Percentiles rank a stretch among this genome's conserved stretches.
Conservation (phyloP, 306 rosid species). For the Luffa aegyptiaca region DNA sequence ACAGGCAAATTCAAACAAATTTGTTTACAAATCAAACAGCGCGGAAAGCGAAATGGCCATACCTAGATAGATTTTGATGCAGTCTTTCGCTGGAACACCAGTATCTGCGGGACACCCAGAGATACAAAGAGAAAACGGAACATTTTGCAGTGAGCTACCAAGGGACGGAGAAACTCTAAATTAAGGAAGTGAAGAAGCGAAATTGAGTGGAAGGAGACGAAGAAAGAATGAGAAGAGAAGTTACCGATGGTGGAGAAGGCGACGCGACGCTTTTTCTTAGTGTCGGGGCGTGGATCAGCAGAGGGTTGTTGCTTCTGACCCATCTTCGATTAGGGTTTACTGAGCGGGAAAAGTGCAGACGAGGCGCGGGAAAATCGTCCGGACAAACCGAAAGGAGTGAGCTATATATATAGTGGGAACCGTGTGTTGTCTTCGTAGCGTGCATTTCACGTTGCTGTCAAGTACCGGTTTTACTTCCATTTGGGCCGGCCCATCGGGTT, state of each 20-base stretch:
- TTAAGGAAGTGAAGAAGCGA: neutral
- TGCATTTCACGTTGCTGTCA: neutral
- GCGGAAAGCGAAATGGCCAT: neutral
- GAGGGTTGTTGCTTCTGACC: conserved; percentile 52
- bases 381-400: neutral
- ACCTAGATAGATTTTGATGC: conserved; percentile 75
- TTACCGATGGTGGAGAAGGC: conserved; percentile 42
- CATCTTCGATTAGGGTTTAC: conserved; percentile 66
- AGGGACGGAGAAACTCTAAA: neutral
- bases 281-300: conserved; percentile 29
- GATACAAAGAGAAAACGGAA: neutral
- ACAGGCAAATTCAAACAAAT: neutral
- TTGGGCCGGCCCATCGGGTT: conserved; percentile 3
- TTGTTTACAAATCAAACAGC: neutral
- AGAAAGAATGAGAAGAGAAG: neutral
- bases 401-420: neutral
- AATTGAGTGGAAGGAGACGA: neutral
- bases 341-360: conserved; percentile 38
- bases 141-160: neutral
- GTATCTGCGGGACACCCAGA: conserved; percentile 30
- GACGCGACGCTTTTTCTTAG: conserved; percentile 67
- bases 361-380: conserved; percentile 51
- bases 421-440: neutral
- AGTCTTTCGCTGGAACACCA: conserved; percentile 75
- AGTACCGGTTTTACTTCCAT: neutral